Conservation (phyloP, 2,329 filamentous ascomycete genomes). For the Colletotrichum sidae region DNA sequence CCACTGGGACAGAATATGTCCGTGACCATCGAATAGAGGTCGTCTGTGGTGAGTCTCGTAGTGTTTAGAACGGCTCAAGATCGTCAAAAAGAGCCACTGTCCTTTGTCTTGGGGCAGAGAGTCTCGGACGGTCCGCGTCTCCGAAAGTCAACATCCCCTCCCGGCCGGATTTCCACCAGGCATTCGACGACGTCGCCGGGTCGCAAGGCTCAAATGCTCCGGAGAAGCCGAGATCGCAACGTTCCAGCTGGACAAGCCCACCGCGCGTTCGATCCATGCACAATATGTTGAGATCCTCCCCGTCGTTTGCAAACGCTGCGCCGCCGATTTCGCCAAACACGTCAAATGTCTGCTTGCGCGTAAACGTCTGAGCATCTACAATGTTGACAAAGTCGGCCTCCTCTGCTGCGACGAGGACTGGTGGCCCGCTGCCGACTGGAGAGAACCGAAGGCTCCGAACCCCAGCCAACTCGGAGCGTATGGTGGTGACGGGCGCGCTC, state of each 20-base stretch:
- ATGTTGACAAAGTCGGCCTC: slow-evolving; percentile 80
- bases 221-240: slow-evolving; percentile 50
- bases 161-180: slow-evolving; percentile 23
- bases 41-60: too few species aligned
- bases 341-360: slow-evolving; percentile 75
- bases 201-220: slow-evolving; percentile 10
- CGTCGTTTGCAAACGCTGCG: slow-evolving; percentile 73
- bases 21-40: slow-evolving; percentile 24
- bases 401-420: slow-evolving; percentile 78
- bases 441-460: slow-evolving; percentile 79
- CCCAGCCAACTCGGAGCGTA: slow-evolving; percentile 75
- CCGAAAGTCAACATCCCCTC: not conserved
- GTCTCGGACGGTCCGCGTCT: not conserved
- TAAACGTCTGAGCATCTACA: slow-evolving; percentile 74
- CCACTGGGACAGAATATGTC: not conserved
- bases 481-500: slow-evolving; percentile 60
- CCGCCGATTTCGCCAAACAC: slow-evolving; percentile 83
- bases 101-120: slow-evolving; percentile 4
- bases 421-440: slow-evolving; percentile 74
- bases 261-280: slow-evolving; percentile 75
- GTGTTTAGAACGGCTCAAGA: slow-evolving; percentile 41
- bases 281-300: slow-evolving; percentile 74
- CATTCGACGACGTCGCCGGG: slow-evolving; percentile 5
- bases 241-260: slow-evolving; percentile 73
- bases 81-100: slow-evolving; percentile 34